Base-by-base conservation (phyloP, 768 basidiomycete species). In the Tephrocybe sp. region DNA sequence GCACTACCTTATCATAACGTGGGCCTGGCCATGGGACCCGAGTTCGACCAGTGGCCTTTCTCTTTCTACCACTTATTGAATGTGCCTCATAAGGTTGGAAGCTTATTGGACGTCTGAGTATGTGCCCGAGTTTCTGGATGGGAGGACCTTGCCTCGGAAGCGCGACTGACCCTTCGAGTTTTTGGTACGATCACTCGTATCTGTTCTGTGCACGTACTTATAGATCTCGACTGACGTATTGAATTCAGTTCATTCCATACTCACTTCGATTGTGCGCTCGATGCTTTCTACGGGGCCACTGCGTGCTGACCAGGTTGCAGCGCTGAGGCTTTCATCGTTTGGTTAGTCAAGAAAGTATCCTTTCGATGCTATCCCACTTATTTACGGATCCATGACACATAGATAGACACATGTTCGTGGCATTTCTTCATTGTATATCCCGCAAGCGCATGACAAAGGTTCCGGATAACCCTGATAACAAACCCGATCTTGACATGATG, bases 321-420 rank as follows among this genome's bases (percentile, higher is more conserved):
- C 55, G 16, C 54, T 69, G 12, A 57, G 57, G 26, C 49, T 69
- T 21, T 46, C 67, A 21, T 67, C 64, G n/a, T 49, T 69, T 7
- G 66, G 66, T 66, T 39, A 9, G 60, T 58, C 19, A n/a, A 37
- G 5, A 9, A 15, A 11, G 4, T n/a, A 5, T 12, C 8, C 25
- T 27, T 22, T 22, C 28, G 6, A 16, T 15, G 9, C 13, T 25
- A 32, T 8, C 7, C n/a, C n/a, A n/a, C n/a, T n/a, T n/a, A n/a
- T 22, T 24, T 26, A 6, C 11, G 40, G 21, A 37, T 19, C 8
- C 18, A 37, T 37, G 18, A 11, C 24, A 69, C 66, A 69, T 53
- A 67, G 69, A 6, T 69, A n/a, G n/a, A n/a, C 69, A 36, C 68
- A 68, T 12, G 67, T 72, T 5, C 60, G 68, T 26, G 68, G 69